Evolutionary conservation across 805 yeast species (phyloP).

Genomic region (Spathaspora girioi): DNA sequence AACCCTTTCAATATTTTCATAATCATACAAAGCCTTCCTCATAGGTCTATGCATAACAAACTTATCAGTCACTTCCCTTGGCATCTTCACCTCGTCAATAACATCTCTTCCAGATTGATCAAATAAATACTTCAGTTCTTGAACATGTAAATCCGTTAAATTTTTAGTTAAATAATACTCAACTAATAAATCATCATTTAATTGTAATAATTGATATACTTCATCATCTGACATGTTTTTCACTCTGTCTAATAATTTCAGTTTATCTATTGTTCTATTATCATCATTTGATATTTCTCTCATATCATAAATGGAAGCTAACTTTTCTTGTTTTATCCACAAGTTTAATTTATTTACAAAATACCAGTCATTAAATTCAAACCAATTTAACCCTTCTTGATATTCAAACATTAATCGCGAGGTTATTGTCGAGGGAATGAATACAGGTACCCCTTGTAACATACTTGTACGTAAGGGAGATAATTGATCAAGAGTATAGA

Average conservation of each 20-base stretch:
- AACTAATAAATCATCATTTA: slow-evolving; percentile 16
- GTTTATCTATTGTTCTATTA: slow-evolving; percentile 6
- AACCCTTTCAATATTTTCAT: slow-evolving; percentile 18
- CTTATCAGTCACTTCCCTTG: slow-evolving; percentile 17
- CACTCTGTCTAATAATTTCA: slow-evolving; percentile 17
- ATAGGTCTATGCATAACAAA: slow-evolving; percentile 22
- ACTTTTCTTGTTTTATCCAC: slow-evolving; percentile 13
- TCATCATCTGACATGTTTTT: slow-evolving; percentile 13
- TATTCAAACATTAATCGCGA: slow-evolving; percentile 23
- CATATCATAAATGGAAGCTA: neutral
- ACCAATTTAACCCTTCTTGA: slow-evolving; percentile 17
- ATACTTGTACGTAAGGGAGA: slow-evolving; percentile 50
- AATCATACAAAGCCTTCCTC: slow-evolving; percentile 21
- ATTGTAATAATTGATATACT: slow-evolving; percentile 14
- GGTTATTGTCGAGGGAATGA: slow-evolving; percentile 21
- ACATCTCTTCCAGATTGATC: slow-evolving; percentile 14
- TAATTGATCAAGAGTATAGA: slow-evolving; percentile 29
- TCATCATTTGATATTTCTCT: slow-evolving; percentile 10
- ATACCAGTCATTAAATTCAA: slow-evolving; percentile 15
- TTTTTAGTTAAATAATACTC: slow-evolving; percentile 23
- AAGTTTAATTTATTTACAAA: slow-evolving; percentile 19
- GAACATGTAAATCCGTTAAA: slow-evolving; percentile 18
- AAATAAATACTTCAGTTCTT: slow-evolving; percentile 14
- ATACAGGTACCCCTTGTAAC: slow-evolving; percentile 49
- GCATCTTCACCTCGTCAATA: slow-evolving; percentile 13